Base-by-base conservation (phyloP, 1,284 basidiomycete genomes). In the Mycena sp. region DNA sequence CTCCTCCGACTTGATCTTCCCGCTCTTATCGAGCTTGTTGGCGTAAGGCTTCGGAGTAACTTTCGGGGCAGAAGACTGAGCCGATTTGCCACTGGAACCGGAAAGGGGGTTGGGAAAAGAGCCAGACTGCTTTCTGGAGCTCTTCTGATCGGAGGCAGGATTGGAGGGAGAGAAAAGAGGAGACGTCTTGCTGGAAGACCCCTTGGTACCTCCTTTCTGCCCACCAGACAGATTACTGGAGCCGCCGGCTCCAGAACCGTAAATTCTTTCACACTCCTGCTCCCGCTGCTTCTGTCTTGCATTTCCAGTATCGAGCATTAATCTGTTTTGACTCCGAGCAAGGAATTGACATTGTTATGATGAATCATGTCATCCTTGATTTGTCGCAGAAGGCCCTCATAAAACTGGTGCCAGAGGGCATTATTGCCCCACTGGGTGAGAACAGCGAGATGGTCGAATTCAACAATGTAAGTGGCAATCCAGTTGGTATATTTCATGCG, bases 281-380 rank as follows among this genome's bases (percentile, higher is more conserved):
- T 53, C 37, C 6, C 52, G 16, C 2, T 43, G 17, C 28, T 54
- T 54, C 32, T 54, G 26, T 7, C 21, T 54, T 28, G 16, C 52
- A 25, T 26, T 54, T 54, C 41, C 30, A 48, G 25, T 56, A 56
- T 10, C 29, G 54, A 9, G 7, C 14, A 29, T 56, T 43, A 26
- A 56, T 25, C 19, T 11, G 4, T 21, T 23, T 38, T 19, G 3
- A 23, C 21, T 10, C 17, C 52, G 12, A 7, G 6, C 19, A 54
- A 44, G 28, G 35, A 14, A 9, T 48, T 28, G 44, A 25, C 29
- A 30, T 46, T 25, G 23, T 28, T 29, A n/a, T 43, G 26, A 45
- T 48, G 28, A 14, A 35, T n/a, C 26, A 52, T 6, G 37, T 44
- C 23, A 14, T 63, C 43, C 60, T 65, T 62, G 50, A 65, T 51